Conservation (phyloP, 768 basidiomycete genomes). For the Lactarius sanguifluus region DNA sequence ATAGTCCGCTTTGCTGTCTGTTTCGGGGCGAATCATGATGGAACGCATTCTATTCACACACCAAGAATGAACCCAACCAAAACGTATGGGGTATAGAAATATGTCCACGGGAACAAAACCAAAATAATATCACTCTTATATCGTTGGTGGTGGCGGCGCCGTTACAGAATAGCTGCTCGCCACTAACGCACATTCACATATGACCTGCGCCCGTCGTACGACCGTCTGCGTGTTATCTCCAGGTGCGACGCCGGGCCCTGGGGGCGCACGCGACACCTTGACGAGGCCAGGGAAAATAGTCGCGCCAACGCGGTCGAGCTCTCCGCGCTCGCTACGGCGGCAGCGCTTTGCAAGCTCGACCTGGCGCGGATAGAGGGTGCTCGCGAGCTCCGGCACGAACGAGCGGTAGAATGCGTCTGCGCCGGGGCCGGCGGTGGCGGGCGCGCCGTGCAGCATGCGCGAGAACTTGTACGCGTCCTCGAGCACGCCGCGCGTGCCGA, state of each 20-base stretch:
- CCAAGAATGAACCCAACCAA: neutral
- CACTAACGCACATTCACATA: conserved; percentile 79
- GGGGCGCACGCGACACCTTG: conserved; percentile 58
- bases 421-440: conserved; percentile 47
- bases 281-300: conserved; percentile 88
- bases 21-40: neutral
- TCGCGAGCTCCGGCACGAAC: conserved; percentile 82
- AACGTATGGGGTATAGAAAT: neutral
- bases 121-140: neutral
- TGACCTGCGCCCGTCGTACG: conserved; percentile 80
- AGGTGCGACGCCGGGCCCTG: conserved; percentile 38
- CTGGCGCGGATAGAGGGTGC: conserved; percentile 69
- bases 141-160: neutral
- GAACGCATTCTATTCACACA: neutral
- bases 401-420: conserved; percentile 80
- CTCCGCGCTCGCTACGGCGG: conserved; percentile 69
- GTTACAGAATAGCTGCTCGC: conserved; percentile 23
- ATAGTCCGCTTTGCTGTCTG: neutral
- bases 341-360: conserved; percentile 86
- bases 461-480: conserved; percentile 77
- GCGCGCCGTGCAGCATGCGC: conserved; percentile 80
- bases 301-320: conserved; percentile 73
- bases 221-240: conserved; percentile 64
- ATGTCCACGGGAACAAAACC: neutral
- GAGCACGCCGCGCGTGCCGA: conserved; percentile 55